These are phyloP conservation scores for Cryphonectria parasitica DNA, from an alignment of 2,329 filamentous ascomycete genomes.

Conservation along the genomic window DNA sequence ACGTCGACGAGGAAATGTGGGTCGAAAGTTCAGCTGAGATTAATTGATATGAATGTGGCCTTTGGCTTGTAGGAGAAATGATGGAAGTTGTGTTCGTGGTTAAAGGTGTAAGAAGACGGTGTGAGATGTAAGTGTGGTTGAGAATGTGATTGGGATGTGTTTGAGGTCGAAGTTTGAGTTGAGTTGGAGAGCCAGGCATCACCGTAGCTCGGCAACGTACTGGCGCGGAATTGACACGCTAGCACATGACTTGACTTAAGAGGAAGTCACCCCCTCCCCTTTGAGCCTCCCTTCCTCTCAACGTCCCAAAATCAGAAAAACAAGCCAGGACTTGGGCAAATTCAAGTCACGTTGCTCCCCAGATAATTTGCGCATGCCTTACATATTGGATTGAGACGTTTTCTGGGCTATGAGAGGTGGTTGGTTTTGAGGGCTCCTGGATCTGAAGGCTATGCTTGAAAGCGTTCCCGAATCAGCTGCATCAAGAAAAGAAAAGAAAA, in stretches of 20 bases:
- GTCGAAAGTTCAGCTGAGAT: neutral
- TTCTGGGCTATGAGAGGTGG: neutral
- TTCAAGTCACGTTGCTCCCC: neutral
- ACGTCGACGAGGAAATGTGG: slow-evolving; percentile 27
- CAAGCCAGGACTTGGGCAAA: neutral
- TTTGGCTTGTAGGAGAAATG: neutral
- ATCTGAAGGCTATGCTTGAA: neutral
- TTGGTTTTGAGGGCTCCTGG: neutral
- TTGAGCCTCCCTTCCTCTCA: neutral
- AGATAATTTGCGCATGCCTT: neutral
- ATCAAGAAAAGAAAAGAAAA: neutral
- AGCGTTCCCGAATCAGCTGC: neutral
- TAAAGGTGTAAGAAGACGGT: neutral
- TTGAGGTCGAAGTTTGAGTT: neutral
- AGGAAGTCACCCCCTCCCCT: neutral
- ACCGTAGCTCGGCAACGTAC: slow-evolving; percentile 15
- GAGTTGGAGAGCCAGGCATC: neutral
- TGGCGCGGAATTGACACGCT: slow-evolving; percentile 14
- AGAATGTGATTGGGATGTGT: neutral
- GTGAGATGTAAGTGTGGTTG: neutral
- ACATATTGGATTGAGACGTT: neutral
- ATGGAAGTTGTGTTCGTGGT: neutral
- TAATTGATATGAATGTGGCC: neutral
- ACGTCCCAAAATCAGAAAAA: neutral
- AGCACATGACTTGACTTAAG: slow-evolving; percentile 12